Evolutionary conservation across 441 rosid genomes (phyloP).

Genomic region (Flueggea neowawraea): DNA sequence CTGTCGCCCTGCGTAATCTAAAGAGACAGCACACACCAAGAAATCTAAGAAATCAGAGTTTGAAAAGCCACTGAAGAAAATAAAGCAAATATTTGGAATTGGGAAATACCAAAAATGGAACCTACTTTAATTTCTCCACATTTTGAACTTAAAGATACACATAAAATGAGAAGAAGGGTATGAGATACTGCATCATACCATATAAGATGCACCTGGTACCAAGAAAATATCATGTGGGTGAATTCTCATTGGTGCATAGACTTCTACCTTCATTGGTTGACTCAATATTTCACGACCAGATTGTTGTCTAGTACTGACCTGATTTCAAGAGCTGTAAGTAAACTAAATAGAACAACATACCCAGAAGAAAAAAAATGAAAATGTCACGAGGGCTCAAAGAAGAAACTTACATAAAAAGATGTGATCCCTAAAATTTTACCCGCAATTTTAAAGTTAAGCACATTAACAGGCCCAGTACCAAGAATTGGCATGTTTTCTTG

Average conservation of each 20-base stretch:
- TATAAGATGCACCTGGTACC: slow-evolving; percentile 88
- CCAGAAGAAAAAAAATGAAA: slow-evolving; percentile 6
- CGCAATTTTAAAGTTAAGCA: slow-evolving; percentile 51
- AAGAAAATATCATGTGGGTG: slow-evolving; percentile 76
- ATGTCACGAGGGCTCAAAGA: slow-evolving; percentile 11
- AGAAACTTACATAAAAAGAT: slow-evolving; percentile 66
- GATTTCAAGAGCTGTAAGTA: slow-evolving; percentile 27
- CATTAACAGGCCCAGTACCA: slow-evolving; percentile 38
- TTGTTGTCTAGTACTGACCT: slow-evolving; percentile 83
- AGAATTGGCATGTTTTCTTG: slow-evolving; percentile 33
- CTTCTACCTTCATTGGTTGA: slow-evolving; percentile 82
- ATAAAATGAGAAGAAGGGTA: background rate
- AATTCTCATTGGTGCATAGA: slow-evolving; percentile 74
- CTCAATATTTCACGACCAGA: slow-evolving; percentile 77
- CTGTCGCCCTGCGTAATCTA: too few relatives aligned
- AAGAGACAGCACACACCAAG: too few relatives aligned
- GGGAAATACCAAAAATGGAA: too few relatives aligned
- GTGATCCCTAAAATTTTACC: slow-evolving; percentile 84
- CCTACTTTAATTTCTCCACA: background rate
- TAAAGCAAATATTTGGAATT: too few relatives aligned
- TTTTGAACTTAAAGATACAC: background rate
- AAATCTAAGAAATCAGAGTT: too few relatives aligned
- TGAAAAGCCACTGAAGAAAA: too few relatives aligned
- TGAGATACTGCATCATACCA: slow-evolving; percentile 45
- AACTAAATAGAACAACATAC: slow-evolving; percentile 19